Base-by-base conservation (phyloP, 1,284 basidiomycete genomes). In the Amylostereum chailletii region DNA sequence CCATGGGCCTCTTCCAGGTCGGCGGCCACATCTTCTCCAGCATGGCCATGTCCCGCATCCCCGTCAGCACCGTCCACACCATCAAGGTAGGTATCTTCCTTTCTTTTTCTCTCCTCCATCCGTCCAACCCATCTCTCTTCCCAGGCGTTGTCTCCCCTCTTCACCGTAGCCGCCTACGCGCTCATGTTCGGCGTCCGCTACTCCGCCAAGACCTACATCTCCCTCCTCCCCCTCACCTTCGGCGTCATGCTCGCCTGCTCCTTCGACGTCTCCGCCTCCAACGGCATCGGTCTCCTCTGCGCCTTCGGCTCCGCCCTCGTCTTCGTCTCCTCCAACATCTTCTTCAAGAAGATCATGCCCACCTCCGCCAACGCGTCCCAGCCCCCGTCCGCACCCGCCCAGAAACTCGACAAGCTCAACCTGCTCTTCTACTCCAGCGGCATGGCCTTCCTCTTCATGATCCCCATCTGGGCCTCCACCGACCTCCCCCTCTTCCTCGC, bases 211-310 rank as follows among this genome's bases (percentile, higher is more conserved):
- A 99, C 95, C 1, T 99, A 99, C 67, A 56, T 94, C 34, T 95
- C 96, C 4, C 81, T 99, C n/a, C 71, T 97, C 5, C 95, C 95
- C 1, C 76, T 99, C 53, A 99, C 92, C 0, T 54, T 94, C 42
- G 95, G 96, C 44, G 96, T 99, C 63, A 98, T 99, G 92, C 77
- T 99, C 56, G 94, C 93, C 30, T 96, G 90, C 66, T 94, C 93
- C 9, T 94, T 92, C 61, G 93, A 96, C 67, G 72, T 94, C 50
- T 89, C 90, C 2, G 81, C 83, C 4, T 90, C 88, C 42, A 95
- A 94, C 65, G 69, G 80, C 4, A 69, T 87, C 43, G 94, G 94
- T 19, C 71, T 97, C 29, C 68, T 94, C 10, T 95, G 90, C 65
- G 93, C 94, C 3, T 92, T 97, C 60, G 93, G 93, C 37, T 95